These are phyloP conservation scores for Pseudogymnoascus sp. DNA, from an alignment of 2,329 filamentous ascomycete species.

Conservation along the genomic window DNA sequence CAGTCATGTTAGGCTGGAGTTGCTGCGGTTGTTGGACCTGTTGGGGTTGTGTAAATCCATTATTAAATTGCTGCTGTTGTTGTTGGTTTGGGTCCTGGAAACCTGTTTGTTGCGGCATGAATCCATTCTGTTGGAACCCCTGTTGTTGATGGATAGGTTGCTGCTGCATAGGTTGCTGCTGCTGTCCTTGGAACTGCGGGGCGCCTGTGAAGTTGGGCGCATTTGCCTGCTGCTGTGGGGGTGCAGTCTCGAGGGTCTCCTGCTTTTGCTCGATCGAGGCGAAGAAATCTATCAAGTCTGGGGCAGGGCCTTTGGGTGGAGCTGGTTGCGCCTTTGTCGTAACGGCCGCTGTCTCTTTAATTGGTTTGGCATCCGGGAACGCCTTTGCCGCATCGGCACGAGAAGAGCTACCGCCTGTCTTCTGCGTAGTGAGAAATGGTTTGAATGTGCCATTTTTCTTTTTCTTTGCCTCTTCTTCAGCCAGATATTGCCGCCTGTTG, in stretches of 20 bases:
- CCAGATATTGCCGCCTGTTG: slow-evolving; percentile 83
- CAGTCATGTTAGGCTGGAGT: slow-evolving; percentile 55
- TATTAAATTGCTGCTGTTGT: slow-evolving; percentile 27
- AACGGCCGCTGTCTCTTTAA: slow-evolving; percentile 18
- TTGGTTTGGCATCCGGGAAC: slow-evolving; percentile 24
- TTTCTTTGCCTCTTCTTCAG: slow-evolving; percentile 69
- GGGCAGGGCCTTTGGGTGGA: slow-evolving; percentile 54
- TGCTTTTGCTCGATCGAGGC: slow-evolving; percentile 88
- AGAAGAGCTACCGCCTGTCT: slow-evolving; percentile 25
- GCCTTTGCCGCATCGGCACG: slow-evolving; percentile 14
- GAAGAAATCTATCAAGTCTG: slow-evolving; percentile 89
- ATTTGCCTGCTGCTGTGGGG: slow-evolving; percentile 29
- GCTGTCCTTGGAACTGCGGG: slow-evolving; percentile 23
- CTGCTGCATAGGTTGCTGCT: slow-evolving; percentile 28
- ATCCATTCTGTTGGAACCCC: slow-evolving; percentile 34
- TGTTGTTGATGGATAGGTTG: slow-evolving; percentile 32
- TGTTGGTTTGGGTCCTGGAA: slow-evolving; percentile 35
- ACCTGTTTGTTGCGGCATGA: slow-evolving; percentile 33
- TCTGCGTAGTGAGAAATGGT: slow-evolving; percentile 33
- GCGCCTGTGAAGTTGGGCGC: slow-evolving; percentile 23
- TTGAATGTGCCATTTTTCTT: slow-evolving; percentile 32
- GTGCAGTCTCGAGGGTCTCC: slow-evolving; percentile 52
- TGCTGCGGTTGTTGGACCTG: slow-evolving; percentile 27
- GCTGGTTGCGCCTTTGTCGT: slow-evolving; percentile 33
- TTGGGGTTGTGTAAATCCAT: slow-evolving; percentile 20